Base-by-base conservation (phyloP, 768 basidiomycete species). In the Amanita molliuscula region DNA sequence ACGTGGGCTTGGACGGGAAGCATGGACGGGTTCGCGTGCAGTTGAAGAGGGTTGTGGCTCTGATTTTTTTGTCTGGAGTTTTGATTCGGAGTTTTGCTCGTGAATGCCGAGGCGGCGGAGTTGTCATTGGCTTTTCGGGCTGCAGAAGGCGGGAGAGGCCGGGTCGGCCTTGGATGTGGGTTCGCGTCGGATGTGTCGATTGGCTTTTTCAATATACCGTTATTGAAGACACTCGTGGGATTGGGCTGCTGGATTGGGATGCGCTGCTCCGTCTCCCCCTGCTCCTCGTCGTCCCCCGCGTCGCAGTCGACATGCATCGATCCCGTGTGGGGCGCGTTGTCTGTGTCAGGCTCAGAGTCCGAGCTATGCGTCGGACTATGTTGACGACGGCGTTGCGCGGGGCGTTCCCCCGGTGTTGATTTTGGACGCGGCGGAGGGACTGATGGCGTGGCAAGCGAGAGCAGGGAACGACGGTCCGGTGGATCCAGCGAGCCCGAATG, bases 1-100 rank as follows among this genome's bases (percentile, higher is more conserved):
- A 90, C 85, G 38, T 82, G 81, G 2, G 88, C 88, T 58, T 88
- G 86, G 0, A 88, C 74, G 26, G 92, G 92, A 4, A 92, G 68
- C 80, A 90, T 84, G 51, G 79, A 73, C 0, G 88, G 88, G 62
- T 90, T 90, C 1, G 80, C 74, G 2, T 71, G 64, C 9, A 67
- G 65, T 6, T 74, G 71, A 21, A 77, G 58, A 3, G 78, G 73
- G 50, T 71, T 74, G 57, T 73, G 66, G 25, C 11, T 31, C 13
- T 31, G 69, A 61, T 52, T 69, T 60, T 54, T 53, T 49, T 40
- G 55, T 13, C 13, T 31, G 4, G 31, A 2, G 2, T 13, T 31
- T 4, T 23, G 23, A 4, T 2, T 23, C 23, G 4, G 3, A 23
- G 23, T 23, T 23, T 31, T 10, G 11, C 29, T 31, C 4, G 10